Base-by-base conservation (phyloP, 1,284 basidiomycete genomes). In the Trametes hirsuta region DNA sequence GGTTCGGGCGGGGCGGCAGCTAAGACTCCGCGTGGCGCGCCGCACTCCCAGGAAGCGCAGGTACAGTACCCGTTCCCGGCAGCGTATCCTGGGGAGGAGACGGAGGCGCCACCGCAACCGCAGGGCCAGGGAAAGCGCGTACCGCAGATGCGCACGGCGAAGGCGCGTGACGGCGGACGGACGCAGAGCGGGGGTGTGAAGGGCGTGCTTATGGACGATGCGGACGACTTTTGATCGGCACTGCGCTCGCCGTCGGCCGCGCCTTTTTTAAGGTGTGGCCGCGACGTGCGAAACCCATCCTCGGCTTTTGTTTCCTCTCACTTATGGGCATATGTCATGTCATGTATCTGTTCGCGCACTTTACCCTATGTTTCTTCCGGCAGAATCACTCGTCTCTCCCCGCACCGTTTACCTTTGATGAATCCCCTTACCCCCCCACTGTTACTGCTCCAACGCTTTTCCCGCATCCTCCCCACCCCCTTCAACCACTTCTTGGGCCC, bases 151-250 rank as follows among this genome's bases (percentile, higher is more conserved):
- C 85, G 90, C 68, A 86, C 81, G 14, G 81, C 84, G 42, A 82
- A 87, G 42, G 90, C 85, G 42, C 78, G 88, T 58, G 88, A 92
- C 73, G 90, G 90, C 4, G 90, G 90, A 41, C 77, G 90, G 67
- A 92, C 90, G 61, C 88, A 91, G 76, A 92, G 90, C 69, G 90
- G 90, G 3, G 90, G 90, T 22, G 88, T 92, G 24, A 86, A 84
- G 67, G 89, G 87, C 15, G 79, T 91, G 47, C 68, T 71, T 14
- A 66, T 71, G 25, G 74, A 76, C 51, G 74, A 75, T 47, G 62
- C 62, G 46, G 74, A 76, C 61, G 75, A 77, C 58, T 73, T 74
- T 47, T 75, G 64, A 67, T 46, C 41, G 48, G 11, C 1, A 34
- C 30, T 37, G 24, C 40, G 6, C 22, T 21, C 25, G 21, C 12